Percentiles rank a stretch among this genome's conserved stretches.
phyloP scores from a whole-genome alignment of 2,329 filamentous ascomycete genomes.

The Eutypella sp. region DNA sequence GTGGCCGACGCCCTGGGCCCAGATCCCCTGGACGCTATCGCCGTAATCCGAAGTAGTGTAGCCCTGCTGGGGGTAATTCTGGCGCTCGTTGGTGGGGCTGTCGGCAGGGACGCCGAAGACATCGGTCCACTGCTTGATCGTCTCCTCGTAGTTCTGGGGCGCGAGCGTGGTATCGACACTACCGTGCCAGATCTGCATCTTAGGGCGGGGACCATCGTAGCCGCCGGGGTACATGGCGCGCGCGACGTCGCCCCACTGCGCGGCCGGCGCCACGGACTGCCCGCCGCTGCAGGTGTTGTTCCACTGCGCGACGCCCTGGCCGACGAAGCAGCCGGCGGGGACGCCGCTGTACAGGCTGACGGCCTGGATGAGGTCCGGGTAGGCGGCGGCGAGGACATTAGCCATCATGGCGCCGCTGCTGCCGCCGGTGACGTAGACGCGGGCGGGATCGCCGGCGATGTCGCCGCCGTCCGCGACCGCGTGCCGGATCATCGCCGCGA shows the following conservation, averaged over 20 bases:
- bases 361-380: slow-evolving; percentile 37
- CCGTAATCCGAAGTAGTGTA: slow-evolving; percentile 37
- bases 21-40: slow-evolving; percentile 30
- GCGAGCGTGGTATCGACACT: slow-evolving; percentile 44
- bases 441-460: slow-evolving; percentile 20
- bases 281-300: slow-evolving; percentile 46
- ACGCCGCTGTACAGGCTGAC: slow-evolving; percentile 36
- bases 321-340: slow-evolving; percentile 37
- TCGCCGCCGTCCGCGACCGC: slow-evolving; percentile 27
- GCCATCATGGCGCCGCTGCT: slow-evolving; percentile 33
- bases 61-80: slow-evolving; percentile 31
- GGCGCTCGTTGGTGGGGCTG: slow-evolving; percentile 22
- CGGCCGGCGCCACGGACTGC: slow-evolving; percentile 35
- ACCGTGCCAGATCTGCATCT: slow-evolving; percentile 56
- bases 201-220: slow-evolving; percentile 45
- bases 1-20: slow-evolving; percentile 27
- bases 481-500: slow-evolving; percentile 33
- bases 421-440: slow-evolving; percentile 31
- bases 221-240: slow-evolving; percentile 40
- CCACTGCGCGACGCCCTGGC: slow-evolving; percentile 40
- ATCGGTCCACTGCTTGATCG: slow-evolving; percentile 51
- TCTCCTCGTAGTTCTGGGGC: slow-evolving; percentile 52
- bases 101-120: slow-evolving; percentile 37
- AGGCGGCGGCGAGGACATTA: slow-evolving; percentile 38
- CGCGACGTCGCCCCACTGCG: slow-evolving; percentile 43